These are phyloP conservation scores for Artemisia argyi DNA, from an alignment of 129 eudicot genomes.

Conservation along the genomic window DNA sequence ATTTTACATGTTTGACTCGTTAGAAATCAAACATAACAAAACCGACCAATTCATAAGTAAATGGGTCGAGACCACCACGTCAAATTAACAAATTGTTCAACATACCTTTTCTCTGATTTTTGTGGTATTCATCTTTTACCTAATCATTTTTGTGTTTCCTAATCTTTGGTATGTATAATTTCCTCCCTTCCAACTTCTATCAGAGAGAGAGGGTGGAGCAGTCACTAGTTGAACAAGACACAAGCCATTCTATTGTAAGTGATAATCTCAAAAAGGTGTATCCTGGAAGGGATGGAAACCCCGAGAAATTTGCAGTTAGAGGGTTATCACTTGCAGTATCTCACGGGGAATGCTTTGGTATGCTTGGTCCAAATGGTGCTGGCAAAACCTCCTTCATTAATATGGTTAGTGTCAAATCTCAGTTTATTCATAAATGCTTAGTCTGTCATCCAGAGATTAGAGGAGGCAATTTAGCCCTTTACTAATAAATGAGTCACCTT, in stretches of 20 bases:
- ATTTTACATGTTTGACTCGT: no score
- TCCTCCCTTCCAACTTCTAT: no score
- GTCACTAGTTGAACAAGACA: slow-evolving; percentile 47
- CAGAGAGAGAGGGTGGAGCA: slow-evolving; percentile 78
- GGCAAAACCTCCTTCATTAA: slow-evolving; percentile 89
- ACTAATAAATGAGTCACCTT: not conserved
- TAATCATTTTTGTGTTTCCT: no score
- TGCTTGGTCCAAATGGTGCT: slow-evolving; percentile 98
- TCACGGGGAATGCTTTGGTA: slow-evolving; percentile 86
- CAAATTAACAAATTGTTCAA: no score
- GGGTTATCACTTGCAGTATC: slow-evolving; percentile 85
- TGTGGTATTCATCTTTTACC: no score
- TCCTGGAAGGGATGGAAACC: slow-evolving; percentile 86
- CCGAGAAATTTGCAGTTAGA: slow-evolving; percentile 77
- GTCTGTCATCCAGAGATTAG: not conserved
- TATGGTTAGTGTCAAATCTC: slow-evolving; percentile 57
- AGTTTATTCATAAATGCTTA: no score
- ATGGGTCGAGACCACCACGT: no score
- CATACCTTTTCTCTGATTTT: no score
- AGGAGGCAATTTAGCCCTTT: not conserved
- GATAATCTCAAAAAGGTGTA: slow-evolving; percentile 72
- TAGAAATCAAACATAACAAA: no score
- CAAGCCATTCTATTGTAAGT: slow-evolving; percentile 57
- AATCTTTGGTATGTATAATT: no score
- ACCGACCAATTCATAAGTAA: no score